Evolutionary conservation across 2,329 filamentous ascomycete genomes (phyloP).

Genomic region (Podosphaera xanthii): DNA sequence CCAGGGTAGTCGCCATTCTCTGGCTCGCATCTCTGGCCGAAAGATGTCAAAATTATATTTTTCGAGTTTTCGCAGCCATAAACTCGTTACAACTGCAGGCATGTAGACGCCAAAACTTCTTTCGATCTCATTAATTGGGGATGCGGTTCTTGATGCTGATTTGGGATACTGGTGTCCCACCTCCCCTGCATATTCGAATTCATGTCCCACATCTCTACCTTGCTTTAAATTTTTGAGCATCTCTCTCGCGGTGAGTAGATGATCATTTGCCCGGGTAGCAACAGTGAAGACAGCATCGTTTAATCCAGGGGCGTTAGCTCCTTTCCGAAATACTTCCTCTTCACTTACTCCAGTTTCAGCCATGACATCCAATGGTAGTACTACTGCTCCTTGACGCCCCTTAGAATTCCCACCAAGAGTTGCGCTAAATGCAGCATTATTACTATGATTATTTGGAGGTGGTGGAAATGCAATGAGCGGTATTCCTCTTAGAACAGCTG

Average conservation of each 20-base stretch:
- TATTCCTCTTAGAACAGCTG: conserved; percentile 64
- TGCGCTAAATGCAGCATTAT: conserved; percentile 21
- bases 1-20: conserved; percentile 74
- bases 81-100: conserved; percentile 51
- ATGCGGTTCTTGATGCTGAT: conserved; percentile 19
- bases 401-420: conserved; percentile 17
- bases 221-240: conserved; percentile 65
- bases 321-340: conserved; percentile 70
- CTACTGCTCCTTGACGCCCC: conserved; percentile 37
- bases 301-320: conserved; percentile 55
- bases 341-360: conserved; percentile 58
- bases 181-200: conserved; percentile 70
- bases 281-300: conserved; percentile 81
- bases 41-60: conserved; percentile 68
- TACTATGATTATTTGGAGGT: conserved; percentile 31
- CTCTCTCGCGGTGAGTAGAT: conserved; percentile 78
- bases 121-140: conserved; percentile 27
- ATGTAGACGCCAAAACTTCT: conserved; percentile 59
- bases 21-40: conserved; percentile 34
- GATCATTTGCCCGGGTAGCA: conserved; percentile 83
- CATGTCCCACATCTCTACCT: conserved; percentile 56
- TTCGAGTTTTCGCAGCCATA: conserved; percentile 62
- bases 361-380: conserved; percentile 79
- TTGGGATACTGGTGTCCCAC: conserved; percentile 34
- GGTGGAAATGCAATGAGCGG: conserved; percentile 68